Evolutionary conservation across 164 flowering plant genomes (phyloP).

Genomic region (Tinospora cordifolia): DNA sequence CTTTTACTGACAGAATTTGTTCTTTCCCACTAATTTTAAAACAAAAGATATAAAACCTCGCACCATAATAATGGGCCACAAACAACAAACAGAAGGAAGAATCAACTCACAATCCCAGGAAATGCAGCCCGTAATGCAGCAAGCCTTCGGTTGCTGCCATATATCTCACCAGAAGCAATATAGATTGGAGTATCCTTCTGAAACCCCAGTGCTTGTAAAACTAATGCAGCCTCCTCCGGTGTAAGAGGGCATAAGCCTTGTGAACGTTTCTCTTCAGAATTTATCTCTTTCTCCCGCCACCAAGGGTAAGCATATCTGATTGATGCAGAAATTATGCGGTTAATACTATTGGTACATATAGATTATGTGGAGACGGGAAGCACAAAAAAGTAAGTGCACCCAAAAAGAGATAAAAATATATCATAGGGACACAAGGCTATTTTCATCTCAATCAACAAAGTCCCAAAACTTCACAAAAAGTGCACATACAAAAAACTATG

Average conservation of each 20-base stretch:
- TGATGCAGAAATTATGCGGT: not conserved
- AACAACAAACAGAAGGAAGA: constrained; percentile 1
- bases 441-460: not conserved
- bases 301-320: constrained; percentile 88
- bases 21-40: not conserved
- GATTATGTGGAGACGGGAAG: too few species aligned
- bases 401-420: not conserved
- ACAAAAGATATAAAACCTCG: too few species aligned
- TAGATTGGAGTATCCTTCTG: constrained; percentile 70
- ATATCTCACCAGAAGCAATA: constrained; percentile 97
- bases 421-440: not conserved
- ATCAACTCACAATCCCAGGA: constrained; percentile 73
- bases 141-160: constrained; percentile 79
- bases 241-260: constrained; percentile 95
- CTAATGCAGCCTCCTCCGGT: constrained; percentile 77
- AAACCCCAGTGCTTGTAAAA: constrained; percentile 73
- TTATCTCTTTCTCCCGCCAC: constrained; percentile 98
- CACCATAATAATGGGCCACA: not conserved
- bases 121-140: constrained; percentile 59
- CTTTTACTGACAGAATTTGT: not conserved
- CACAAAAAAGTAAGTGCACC: too few species aligned
- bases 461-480: not conserved
- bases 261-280: constrained; percentile 68
- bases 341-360: not conserved
- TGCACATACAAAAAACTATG: not conserved